Evolutionary conservation across 352 stramenopile genomes (phyloP).

Genomic region (Globisporangium nunn): DNA sequence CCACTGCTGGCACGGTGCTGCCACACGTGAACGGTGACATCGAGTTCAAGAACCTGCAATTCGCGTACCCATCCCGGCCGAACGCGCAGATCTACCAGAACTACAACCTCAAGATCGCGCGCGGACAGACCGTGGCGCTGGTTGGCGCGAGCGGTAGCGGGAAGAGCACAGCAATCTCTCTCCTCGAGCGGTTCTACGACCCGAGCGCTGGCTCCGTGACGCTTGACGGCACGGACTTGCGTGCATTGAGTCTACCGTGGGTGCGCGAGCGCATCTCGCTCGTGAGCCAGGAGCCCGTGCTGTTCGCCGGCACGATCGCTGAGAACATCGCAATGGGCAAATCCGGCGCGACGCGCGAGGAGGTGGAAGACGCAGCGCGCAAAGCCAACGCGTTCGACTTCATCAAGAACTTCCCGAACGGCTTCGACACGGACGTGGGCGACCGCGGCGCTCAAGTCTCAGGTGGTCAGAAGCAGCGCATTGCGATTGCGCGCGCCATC

Average conservation of each 20-base stretch:
- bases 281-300: constrained; percentile 25
- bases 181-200: background rate
- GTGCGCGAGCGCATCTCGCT: constrained; percentile 70
- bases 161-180: background rate
- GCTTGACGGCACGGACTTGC: constrained; percentile 54
- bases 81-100: constrained; percentile 27
- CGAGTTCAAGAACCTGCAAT: constrained; percentile 72
- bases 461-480: constrained; percentile 2
- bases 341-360: constrained; percentile 22
- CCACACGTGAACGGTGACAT: constrained; percentile 37
- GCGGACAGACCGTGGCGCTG: constrained; percentile 44
- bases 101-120: constrained; percentile 33
- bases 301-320: background rate
- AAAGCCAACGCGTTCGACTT: constrained; percentile 22
- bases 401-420: constrained; percentile 80
- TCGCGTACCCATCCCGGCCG: constrained; percentile 43
- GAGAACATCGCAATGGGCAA: constrained; percentile 24
- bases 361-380: constrained; percentile 27
- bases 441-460: constrained; percentile 30
- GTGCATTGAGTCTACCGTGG: constrained; percentile 57
- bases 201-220: background rate
- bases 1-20: background rate
- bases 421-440: constrained; percentile 84
- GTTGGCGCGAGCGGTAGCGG: constrained; percentile 19
- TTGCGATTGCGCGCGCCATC: constrained; percentile 45